Evolutionary conservation across 371 early-diverging fungal genomes (phyloP).

Genomic region (Mucor indicus): DNA sequence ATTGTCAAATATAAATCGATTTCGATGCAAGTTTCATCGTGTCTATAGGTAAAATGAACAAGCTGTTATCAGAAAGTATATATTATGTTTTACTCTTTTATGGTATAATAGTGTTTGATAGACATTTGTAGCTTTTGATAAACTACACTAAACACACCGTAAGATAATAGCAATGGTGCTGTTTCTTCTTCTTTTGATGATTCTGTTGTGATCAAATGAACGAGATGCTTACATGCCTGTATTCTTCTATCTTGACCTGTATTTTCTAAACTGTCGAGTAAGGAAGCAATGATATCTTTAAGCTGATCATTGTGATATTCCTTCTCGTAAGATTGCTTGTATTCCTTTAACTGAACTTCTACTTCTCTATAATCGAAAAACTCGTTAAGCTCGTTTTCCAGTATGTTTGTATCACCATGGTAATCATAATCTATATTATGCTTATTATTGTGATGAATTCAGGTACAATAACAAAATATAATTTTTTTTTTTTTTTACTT

Average conservation of each 20-base stretch:
- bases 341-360: conserved; percentile 41
- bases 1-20: conserved; percentile 58
- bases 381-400: conserved; percentile 70
- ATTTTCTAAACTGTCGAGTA: neutral
- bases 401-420: conserved; percentile 52
- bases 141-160: conserved; percentile 45
- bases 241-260: neutral
- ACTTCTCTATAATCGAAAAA: conserved; percentile 70
- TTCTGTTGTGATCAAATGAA: neutral
- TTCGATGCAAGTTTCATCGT: too few species aligned
- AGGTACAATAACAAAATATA: neutral
- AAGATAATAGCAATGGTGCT: conserved; percentile 23
- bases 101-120: too few species aligned
- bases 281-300: neutral
- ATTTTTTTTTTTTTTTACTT: conserved; percentile 14
- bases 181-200: neutral
- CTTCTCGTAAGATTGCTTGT: conserved; percentile 39
- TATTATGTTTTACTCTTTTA: too few species aligned
- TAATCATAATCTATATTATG: conserved; percentile 60
- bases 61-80: too few species aligned
- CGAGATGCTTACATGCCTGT: neutral
- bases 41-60: too few species aligned
- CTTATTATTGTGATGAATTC: too few species aligned
- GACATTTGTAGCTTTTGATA: conserved; percentile 43
- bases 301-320: neutral